Evolutionary conservation across 75 land plant genomes (phyloP).

Genomic region (Cunninghamia lanceolata): DNA sequence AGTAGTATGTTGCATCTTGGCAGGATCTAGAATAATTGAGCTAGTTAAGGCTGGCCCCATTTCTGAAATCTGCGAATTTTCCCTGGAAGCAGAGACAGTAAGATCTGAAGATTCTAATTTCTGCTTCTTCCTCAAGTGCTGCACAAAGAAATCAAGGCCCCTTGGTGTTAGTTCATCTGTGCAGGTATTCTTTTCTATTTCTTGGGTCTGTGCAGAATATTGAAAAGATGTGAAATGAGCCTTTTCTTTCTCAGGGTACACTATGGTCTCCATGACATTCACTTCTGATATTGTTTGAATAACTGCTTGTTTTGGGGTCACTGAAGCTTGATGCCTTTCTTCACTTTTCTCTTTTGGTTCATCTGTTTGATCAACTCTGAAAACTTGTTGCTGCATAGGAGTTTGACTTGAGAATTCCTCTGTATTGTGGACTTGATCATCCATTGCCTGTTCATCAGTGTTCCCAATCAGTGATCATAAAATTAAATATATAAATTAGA

Average conservation of each 20-base stretch:
- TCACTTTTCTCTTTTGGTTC: background rate
- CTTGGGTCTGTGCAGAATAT: background rate
- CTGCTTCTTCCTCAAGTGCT: background rate
- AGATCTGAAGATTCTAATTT: background rate
- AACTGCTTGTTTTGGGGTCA: background rate
- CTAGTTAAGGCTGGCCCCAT: background rate
- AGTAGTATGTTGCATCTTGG: background rate
- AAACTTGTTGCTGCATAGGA: no score
- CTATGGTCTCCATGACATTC: background rate
- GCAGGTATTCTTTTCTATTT: background rate
- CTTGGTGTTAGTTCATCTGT: background rate
- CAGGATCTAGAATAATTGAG: background rate
- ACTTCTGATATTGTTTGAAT: background rate
- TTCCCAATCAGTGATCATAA: background rate
- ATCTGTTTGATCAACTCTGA: background rate
- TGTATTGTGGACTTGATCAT: background rate
- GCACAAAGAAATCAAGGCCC: background rate
- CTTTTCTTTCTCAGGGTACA: background rate
- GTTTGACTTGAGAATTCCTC: no score
- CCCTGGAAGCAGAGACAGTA: background rate
- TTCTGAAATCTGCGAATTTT: background rate
- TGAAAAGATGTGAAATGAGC: background rate
- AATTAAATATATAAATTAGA: background rate
- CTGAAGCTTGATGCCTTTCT: background rate
- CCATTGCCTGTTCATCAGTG: background rate